phyloP scores from a whole-genome alignment of 1,139 yeast genomes.

The Yamadazyma pseudoaaseri region DNA sequence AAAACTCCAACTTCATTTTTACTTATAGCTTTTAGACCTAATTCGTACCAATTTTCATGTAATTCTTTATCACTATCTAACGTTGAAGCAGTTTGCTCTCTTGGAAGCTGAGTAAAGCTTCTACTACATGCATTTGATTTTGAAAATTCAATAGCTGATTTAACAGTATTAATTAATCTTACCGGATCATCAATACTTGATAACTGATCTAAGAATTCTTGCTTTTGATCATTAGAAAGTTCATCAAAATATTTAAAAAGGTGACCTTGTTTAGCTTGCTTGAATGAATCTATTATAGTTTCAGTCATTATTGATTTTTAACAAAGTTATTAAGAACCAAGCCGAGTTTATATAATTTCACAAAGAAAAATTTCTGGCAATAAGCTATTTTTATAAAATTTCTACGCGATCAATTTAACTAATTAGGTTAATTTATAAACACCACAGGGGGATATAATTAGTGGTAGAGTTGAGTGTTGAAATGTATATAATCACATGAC shows the following conservation, averaged over 20 bases:
- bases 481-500: too few species aligned
- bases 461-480: too few species aligned
- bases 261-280: slow-evolving; percentile 50
- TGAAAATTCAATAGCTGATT: slow-evolving; percentile 46
- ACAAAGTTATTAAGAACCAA: not conserved
- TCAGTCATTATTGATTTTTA: slow-evolving; percentile 13
- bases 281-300: slow-evolving; percentile 37
- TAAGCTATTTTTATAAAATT: slow-evolving; percentile 8
- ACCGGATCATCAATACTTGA: slow-evolving; percentile 41
- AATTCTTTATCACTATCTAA: slow-evolving; percentile 34
- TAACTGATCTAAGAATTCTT: slow-evolving; percentile 35
- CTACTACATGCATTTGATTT: slow-evolving; percentile 28
- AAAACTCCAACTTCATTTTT: slow-evolving; percentile 81
- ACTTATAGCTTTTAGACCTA: slow-evolving; percentile 70
- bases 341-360: slow-evolving; percentile 1
- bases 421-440: slow-evolving; percentile 9
- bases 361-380: slow-evolving; percentile 1
- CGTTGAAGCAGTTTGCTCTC: slow-evolving; percentile 48
- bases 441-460: not conserved
- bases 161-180: slow-evolving; percentile 42
- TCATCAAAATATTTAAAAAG: slow-evolving; percentile 40
- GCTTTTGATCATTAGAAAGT: slow-evolving; percentile 30
- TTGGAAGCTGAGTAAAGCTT: slow-evolving; percentile 52
- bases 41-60: slow-evolving; percentile 45
- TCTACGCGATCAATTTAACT: slow-evolving; percentile 18